Evolutionary conservation across 2,329 filamentous ascomycete species (phyloP).

Genomic region (Sporothrix brunneoviolacea): DNA sequence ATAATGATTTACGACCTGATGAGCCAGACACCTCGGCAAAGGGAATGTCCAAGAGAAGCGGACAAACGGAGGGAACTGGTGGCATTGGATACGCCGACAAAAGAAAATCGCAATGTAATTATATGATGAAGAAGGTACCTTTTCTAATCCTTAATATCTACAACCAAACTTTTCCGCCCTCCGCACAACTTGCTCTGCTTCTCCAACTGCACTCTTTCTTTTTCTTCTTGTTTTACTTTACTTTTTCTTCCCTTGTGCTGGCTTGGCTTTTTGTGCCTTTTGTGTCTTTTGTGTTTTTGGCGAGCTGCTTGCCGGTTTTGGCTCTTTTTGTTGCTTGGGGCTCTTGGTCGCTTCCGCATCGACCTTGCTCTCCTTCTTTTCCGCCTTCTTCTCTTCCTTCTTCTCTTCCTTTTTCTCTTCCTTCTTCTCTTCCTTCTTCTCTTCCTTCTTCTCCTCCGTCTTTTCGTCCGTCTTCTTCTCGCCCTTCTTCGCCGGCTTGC

Average conservation of each 20-base stretch:
- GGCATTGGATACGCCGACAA: too few species aligned
- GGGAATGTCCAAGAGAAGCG: too few species aligned
- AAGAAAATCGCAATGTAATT: too few species aligned
- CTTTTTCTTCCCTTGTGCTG: slow-evolving; percentile 9
- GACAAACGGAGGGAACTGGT: too few species aligned
- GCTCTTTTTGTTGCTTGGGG: too few species aligned
- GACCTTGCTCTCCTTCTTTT: slow-evolving; percentile 6
- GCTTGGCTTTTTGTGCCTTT: slow-evolving; percentile 11
- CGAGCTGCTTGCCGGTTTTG: neutral
- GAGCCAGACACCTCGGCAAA: too few species aligned
- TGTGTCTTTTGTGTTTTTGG: slow-evolving; percentile 14
- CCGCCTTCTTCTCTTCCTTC: slow-evolving; percentile 11
- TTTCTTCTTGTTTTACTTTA: slow-evolving; percentile 15
- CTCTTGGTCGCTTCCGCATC: neutral
- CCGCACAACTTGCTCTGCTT: too few species aligned
- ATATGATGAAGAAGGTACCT: too few species aligned
- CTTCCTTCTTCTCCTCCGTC: slow-evolving; percentile 17
- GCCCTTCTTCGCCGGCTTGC: slow-evolving; percentile 13
- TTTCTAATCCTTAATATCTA: too few species aligned
- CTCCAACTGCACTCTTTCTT: too few species aligned
- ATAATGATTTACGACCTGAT: too few species aligned
- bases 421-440: slow-evolving; percentile 11
- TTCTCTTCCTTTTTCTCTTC: slow-evolving; percentile 40
- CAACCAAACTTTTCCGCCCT: too few species aligned
- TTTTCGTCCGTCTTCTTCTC: slow-evolving; percentile 8